These are phyloP conservation scores for Brettanomyces custersianus DNA, from an alignment of 805 yeast species.

Conservation along the genomic window DNA sequence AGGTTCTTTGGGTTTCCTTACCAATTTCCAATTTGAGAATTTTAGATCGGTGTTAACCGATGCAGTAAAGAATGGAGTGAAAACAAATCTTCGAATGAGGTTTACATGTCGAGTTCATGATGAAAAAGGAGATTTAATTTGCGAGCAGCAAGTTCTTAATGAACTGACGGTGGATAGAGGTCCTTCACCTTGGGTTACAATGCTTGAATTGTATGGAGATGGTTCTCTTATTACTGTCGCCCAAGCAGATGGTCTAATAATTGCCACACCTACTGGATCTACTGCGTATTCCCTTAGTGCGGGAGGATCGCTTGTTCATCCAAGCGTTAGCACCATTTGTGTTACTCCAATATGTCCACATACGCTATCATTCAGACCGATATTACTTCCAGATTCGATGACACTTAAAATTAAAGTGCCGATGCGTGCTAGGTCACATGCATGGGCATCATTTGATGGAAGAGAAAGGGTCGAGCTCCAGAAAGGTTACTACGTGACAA, in stretches of 20 bases:
- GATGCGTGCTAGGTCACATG: slow-evolving; percentile 67
- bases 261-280: slow-evolving; percentile 94
- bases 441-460: slow-evolving; percentile 97
- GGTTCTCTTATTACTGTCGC: slow-evolving; percentile 78
- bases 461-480: slow-evolving; percentile 72
- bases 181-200: slow-evolving; percentile 86
- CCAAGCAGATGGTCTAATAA: slow-evolving; percentile 88
- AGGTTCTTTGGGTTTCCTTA: slow-evolving; percentile 88
- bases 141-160: slow-evolving; percentile 74
- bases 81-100: slow-evolving; percentile 77
- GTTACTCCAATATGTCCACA: slow-evolving; percentile 97
- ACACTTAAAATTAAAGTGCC: slow-evolving; percentile 76
- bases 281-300: slow-evolving; percentile 94
- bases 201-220: slow-evolving; percentile 84
- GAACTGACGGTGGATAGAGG: slow-evolving; percentile 91
- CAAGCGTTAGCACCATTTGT: slow-evolving; percentile 84
- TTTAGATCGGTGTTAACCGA: slow-evolving; percentile 49
- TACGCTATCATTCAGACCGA: slow-evolving; percentile 86
- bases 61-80: slow-evolving; percentile 63
- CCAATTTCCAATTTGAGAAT: slow-evolving; percentile 74
- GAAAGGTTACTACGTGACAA: slow-evolving; percentile 78
- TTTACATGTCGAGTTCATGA: slow-evolving; percentile 69
- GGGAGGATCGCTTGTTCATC: slow-evolving; percentile 92
- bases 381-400: slow-evolving; percentile 91
- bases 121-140: slow-evolving; percentile 42